phyloP scores from a whole-genome alignment of 148 eudicot genomes.

The Vaccinium vitisidaea region DNA sequence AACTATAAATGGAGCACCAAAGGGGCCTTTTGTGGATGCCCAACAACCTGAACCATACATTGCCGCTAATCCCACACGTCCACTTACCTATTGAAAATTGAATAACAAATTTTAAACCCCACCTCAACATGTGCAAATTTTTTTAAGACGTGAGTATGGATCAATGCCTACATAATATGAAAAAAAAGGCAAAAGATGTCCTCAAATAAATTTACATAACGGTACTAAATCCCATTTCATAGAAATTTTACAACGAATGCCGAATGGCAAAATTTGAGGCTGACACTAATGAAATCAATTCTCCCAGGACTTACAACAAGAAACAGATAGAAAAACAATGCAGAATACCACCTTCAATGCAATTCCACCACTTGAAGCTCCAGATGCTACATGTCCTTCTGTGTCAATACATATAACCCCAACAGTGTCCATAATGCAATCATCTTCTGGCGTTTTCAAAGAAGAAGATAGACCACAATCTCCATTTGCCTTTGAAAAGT shows the following conservation, averaged over 20 bases:
- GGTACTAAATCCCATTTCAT: background rate
- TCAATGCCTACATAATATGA: background rate
- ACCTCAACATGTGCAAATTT: background rate
- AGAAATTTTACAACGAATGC: background rate
- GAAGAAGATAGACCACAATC: conserved; percentile 25
- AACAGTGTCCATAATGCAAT: conserved; percentile 74
- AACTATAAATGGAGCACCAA: conserved; percentile 55
- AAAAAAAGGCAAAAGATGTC: background rate
- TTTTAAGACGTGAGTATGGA: background rate
- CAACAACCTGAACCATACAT: conserved; percentile 94
- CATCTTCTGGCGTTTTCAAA: conserved; percentile 37
- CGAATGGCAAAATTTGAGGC: background rate
- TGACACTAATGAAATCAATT: background rate
- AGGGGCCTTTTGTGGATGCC: conserved; percentile 81
- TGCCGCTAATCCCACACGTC: conserved; percentile 96
- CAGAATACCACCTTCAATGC: conserved; percentile 72
- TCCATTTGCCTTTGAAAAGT: conserved; percentile 29
- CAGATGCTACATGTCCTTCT: conserved; percentile 78
- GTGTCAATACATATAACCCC: conserved; percentile 92
- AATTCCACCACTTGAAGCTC: conserved; percentile 98
- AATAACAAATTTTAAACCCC: conserved; percentile 1
- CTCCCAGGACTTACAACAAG: background rate
- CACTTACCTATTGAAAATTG: conserved; percentile 62
- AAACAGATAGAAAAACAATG: background rate
- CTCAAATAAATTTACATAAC: background rate